Evolutionary conservation across 2,329 filamentous ascomycete species (phyloP).

Genomic region (Lasiodiplodia hormozganensis): DNA sequence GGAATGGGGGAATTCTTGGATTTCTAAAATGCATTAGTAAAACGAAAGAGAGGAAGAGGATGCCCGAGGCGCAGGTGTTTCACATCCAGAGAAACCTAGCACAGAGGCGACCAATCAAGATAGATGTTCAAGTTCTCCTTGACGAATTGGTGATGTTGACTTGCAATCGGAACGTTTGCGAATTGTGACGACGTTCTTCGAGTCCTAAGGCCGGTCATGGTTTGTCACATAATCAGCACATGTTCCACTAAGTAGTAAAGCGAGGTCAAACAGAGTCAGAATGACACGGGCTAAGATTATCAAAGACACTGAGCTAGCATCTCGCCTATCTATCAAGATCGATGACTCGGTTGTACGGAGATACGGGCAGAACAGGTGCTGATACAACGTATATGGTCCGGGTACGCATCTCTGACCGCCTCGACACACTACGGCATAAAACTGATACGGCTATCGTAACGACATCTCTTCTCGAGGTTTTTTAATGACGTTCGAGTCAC

Average conservation of each 20-base stretch:
- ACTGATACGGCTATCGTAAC: background rate
- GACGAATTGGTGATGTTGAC: background rate
- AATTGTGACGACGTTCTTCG: background rate
- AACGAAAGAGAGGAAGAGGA: slow-evolving; percentile 6
- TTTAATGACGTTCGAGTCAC: background rate
- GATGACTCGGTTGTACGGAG: background rate
- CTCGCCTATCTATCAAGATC: background rate
- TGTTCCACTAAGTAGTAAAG: too few relatives aligned
- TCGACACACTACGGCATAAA: background rate
- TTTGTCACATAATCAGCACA: too few relatives aligned
- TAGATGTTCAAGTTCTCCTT: background rate
- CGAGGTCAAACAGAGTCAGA: too few relatives aligned
- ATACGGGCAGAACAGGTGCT: background rate
- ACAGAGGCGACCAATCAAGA: background rate
- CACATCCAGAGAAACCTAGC: background rate
- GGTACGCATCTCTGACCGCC: background rate
- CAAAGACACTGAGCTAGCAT: background rate
- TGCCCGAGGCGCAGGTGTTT: background rate
- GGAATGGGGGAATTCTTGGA: slow-evolving; percentile 15
- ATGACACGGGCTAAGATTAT: too few relatives aligned
- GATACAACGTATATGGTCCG: background rate
- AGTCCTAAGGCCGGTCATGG: background rate
- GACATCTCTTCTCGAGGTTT: background rate
- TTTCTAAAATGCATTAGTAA: slow-evolving; percentile 27
- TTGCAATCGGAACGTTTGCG: background rate